Base-by-base conservation (phyloP, 768 basidiomycete species). In the Suillus clintonianus region DNA sequence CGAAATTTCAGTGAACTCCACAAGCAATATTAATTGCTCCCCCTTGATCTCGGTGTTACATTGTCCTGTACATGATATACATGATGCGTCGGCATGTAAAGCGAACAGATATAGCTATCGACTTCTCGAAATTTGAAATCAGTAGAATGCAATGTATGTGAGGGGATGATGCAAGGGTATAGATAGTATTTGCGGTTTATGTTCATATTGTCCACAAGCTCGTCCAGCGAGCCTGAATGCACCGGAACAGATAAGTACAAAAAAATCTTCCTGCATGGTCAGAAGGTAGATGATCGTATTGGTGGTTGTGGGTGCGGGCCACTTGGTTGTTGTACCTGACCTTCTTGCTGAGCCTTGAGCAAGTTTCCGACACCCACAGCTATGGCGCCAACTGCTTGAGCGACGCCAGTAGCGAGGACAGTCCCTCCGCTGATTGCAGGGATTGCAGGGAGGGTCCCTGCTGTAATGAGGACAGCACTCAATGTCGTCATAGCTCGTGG, bases 381-480 rank as follows among this genome's bases (percentile, higher is more conserved):
- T 63, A 92, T 87, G 1, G 90, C 90, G 11, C 91, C 91, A 30
- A 90, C 86, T 1, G 91, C 91, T 67, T 92, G 91, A 15, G 86
- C 89, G 15, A 91, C 87, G 14, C 87, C 82, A 17, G 89, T 85
- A 11, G 91, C 91, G 41, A 93, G 80, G 58, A 90, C 79, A 0
- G 89, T 88, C 11, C 91, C 91, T 24, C 90, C 90, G 56, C 80
- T 81, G 70, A 92, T 84, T 2, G 83, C 89, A 24, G 91, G 91
- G 37, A 92, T 83, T 0, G 89, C 77, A 1, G 91, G 91, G 48
- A 93, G 80, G 37, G 88, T 87, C 41, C 91, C 91, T 37, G 88
- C 89, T 3, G 90, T 91, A 71, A 93, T 90, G 64, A 93, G 83
- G 59, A 93, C 86, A 8, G 91, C 91, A 66, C 89, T 89, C 59